Evolutionary conservation across 164 flowering plant species (phyloP), one percentile per base, ranked within the genome.

Genomic region (Vitis rotundifolia): DNA sequence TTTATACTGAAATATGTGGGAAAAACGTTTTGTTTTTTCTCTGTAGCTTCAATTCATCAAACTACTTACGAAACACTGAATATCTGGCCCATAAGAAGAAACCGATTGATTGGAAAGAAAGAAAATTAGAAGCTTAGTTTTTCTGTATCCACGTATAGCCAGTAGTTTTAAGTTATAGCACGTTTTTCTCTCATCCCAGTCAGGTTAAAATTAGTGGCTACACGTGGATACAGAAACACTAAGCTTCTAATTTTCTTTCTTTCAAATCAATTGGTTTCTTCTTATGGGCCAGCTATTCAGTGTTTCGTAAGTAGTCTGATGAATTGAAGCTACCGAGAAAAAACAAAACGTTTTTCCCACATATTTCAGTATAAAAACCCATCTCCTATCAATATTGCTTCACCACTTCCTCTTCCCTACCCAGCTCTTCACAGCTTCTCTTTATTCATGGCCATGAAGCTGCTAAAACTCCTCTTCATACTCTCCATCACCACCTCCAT

Each of bases 211-310:
- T 51, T 56, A 5, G 37, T 9, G 9, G 7, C 26, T 22, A 6
- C 44, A 31, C 16, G 58, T 15, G 49, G 61, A 31, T 71, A 56
- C 68, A 71, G 28, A 56, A 28, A 29, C 16, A 8, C 12, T 18
- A 16, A 18, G 10, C 31, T 22, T 22, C 61, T 44, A 49, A 69
- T 66, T 72, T 66, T 49, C 70, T 72, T 51, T 15, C 44, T 26
- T 59, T 51, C 3, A 31, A 66, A 66, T 18, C 65, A 72, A 72
- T 14, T 10, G 57, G 60, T 47, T 60, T 47, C 55, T 61, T 18
- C 14, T 2, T 5, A 64, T 53, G 19, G 44, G 44, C 44, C 44
- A 1, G 44, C 13, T 26, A 49, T 71, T 48, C 12, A 67, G 62
- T 73, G 62, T 22, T 22, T 22, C 59, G 15, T 48, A 53, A 67